Evolutionary conservation across 1,284 basidiomycete genomes (phyloP).

Genomic region (Vanrija sp.): DNA sequence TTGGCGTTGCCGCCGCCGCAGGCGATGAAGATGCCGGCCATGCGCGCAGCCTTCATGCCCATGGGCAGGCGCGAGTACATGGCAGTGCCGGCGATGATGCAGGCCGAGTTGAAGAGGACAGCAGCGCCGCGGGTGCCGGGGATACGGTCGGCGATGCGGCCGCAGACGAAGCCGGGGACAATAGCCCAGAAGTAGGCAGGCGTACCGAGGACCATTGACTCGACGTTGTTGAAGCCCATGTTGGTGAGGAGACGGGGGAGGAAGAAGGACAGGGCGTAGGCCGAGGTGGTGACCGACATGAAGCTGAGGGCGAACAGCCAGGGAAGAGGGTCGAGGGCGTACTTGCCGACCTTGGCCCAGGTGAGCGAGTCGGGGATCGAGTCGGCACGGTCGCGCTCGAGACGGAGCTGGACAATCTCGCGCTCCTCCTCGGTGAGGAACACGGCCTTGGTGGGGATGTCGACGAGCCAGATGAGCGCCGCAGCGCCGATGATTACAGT

Average conservation of each 20-base stretch:
- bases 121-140: not conserved
- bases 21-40: conserved; percentile 47
- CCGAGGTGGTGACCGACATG: conserved; percentile 21
- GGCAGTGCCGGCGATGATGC: conserved; percentile 7
- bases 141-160: conserved; percentile 42
- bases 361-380: conserved; percentile 46
- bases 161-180: conserved; percentile 41
- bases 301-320: conserved; percentile 51
- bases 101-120: conserved; percentile 9
- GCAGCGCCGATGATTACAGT: conserved; percentile 9
- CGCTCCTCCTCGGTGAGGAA: conserved; percentile 11
- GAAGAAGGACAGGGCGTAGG: conserved; percentile 42
- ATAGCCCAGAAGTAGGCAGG: conserved; percentile 49
- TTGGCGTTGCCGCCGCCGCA: conserved; percentile 41
- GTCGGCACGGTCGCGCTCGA: conserved; percentile 36
- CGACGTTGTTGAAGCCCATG: conserved; percentile 43
- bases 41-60: conserved; percentile 4
- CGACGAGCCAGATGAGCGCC: conserved; percentile 6
- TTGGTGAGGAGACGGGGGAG: conserved; percentile 48
- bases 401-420: conserved; percentile 5
- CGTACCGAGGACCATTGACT: conserved; percentile 43
- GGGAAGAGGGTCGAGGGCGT: conserved; percentile 48
- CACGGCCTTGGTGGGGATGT: conserved; percentile 11
- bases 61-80: conserved; percentile 13
- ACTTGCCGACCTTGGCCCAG: conserved; percentile 33